These are phyloP conservation scores for Asterophora parasitica DNA, from an alignment of 768 basidiomycete genomes.

Conservation along the genomic window DNA sequence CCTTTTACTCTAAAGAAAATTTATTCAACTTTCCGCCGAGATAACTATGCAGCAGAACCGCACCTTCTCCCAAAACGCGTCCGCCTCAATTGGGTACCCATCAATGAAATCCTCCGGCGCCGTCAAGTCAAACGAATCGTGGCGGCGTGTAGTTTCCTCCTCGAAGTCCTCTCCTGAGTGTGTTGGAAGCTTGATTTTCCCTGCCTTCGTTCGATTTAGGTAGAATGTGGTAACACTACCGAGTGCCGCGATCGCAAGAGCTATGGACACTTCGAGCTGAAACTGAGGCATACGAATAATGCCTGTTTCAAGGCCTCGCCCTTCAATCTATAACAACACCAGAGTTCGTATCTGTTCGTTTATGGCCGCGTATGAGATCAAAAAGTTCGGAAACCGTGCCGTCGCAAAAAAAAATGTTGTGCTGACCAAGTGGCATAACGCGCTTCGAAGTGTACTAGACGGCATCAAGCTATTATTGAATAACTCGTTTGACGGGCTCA, in stretches of 20 bases:
- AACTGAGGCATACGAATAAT: constrained; percentile 49
- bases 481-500: too few relatives aligned
- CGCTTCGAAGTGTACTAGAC: too few relatives aligned
- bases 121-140: constrained; percentile 69
- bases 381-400: too few relatives aligned
- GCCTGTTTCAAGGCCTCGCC: background rate
- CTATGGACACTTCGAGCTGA: constrained; percentile 50
- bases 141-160: constrained; percentile 19
- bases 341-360: too few relatives aligned
- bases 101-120: constrained; percentile 65
- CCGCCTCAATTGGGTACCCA: constrained; percentile 60
- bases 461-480: too few relatives aligned
- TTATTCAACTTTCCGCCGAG: background rate
- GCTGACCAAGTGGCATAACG: too few relatives aligned
- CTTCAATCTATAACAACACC: too few relatives aligned
- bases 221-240: constrained; percentile 41
- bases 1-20: constrained; percentile 45
- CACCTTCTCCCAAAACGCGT: constrained; percentile 56
- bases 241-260: constrained; percentile 38
- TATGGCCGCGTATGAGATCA: too few relatives aligned
- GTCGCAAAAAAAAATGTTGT: too few relatives aligned
- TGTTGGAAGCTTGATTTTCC: constrained; percentile 48
- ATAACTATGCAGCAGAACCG: constrained; percentile 3
- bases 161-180: constrained; percentile 15
- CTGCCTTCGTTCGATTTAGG: constrained; percentile 36